Percentiles rank a stretch among this genome's conserved stretches.
Conservation (phyloP, 23 red algal genomes). For the Gracilaria domingensis region DNA sequence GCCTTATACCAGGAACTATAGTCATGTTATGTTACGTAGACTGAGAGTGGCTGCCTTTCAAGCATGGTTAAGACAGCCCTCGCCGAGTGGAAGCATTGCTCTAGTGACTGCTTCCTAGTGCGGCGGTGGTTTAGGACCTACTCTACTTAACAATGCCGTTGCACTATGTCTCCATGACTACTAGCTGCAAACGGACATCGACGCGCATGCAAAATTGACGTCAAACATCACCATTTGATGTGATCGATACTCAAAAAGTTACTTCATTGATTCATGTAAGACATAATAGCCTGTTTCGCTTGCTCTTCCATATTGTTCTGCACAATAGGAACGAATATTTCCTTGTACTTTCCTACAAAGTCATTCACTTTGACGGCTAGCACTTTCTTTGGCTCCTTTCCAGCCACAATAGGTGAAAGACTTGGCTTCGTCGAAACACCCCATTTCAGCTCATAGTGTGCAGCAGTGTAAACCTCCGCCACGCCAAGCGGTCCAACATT, state of each 20-base stretch:
- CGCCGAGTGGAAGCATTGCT: too few species aligned
- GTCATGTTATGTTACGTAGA: too few species aligned
- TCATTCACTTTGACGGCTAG: slow-evolving; percentile 18
- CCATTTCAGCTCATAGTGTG: slow-evolving; percentile 64
- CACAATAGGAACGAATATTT: slow-evolving; percentile 19
- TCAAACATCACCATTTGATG: too few species aligned
- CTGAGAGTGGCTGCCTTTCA: too few species aligned
- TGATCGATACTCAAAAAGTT: not conserved
- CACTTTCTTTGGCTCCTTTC: slow-evolving; percentile 25
- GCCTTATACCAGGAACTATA: too few species aligned
- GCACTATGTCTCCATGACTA: too few species aligned
- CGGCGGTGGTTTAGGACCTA: too few species aligned
- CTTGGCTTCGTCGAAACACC: slow-evolving; percentile 36
- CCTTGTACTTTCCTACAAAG: slow-evolving; percentile 30
- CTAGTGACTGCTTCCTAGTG: too few species aligned
- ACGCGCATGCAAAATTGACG: too few species aligned
- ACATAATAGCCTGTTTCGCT: slow-evolving; percentile 34
- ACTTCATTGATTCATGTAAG: slow-evolving; percentile 37
- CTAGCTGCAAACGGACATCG: too few species aligned
- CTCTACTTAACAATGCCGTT: too few species aligned
- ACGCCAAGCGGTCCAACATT: slow-evolving; percentile 32
- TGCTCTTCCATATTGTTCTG: slow-evolving; percentile 14
- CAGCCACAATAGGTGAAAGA: slow-evolving; percentile 26
- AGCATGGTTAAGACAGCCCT: too few species aligned
- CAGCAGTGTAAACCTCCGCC: slow-evolving; percentile 50